These are phyloP conservation scores for Tilletia indica DNA, from an alignment of 1,284 basidiomycete species.

Conservation along the genomic window DNA sequence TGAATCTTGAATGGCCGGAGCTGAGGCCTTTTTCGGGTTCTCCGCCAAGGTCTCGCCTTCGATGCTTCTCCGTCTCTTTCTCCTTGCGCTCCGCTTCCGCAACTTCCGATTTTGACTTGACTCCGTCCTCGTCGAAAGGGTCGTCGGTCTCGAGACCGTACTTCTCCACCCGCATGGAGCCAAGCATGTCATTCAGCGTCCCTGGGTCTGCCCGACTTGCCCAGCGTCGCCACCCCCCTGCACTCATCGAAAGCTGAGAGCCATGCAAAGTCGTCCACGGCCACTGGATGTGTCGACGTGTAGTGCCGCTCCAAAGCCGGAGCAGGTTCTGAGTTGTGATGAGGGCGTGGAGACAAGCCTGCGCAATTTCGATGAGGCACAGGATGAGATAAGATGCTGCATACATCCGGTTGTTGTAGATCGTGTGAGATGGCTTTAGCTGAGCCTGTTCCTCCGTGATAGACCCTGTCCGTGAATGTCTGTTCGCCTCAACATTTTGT, in stretches of 20 bases:
- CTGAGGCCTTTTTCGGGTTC: conserved; percentile 1
- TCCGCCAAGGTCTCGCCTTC: neutral
- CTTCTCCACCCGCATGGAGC: neutral
- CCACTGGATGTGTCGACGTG: neutral
- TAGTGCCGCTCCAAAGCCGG: conserved; percentile 19
- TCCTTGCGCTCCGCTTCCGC: conserved; percentile 6
- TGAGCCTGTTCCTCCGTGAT: neutral
- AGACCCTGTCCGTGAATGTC: neutral
- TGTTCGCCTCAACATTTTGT: neutral
- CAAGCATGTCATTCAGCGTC: conserved; percentile 15
- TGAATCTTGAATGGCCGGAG: neutral
- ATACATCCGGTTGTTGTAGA: conserved; percentile 31
- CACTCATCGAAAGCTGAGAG: neutral
- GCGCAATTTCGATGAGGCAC: conserved; percentile 41
- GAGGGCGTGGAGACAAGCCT: conserved; percentile 29
- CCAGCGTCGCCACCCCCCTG: conserved; percentile 11
- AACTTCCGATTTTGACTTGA: neutral
- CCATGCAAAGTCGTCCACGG: conserved; percentile 3
- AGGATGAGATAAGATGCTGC: conserved; percentile 38
- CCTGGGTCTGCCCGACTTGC: neutral
- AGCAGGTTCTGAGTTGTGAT: conserved; percentile 18
- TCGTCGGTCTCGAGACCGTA: conserved; percentile 20
- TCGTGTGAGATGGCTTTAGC: neutral
- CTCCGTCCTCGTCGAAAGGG: conserved; percentile 20
- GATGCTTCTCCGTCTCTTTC: neutral